A percentile compares a stretch with the other conserved stretches of the same genome.
phyloP scores from a whole-genome alignment of 768 basidiomycete species.

The Chlorophyllum brunneum region DNA sequence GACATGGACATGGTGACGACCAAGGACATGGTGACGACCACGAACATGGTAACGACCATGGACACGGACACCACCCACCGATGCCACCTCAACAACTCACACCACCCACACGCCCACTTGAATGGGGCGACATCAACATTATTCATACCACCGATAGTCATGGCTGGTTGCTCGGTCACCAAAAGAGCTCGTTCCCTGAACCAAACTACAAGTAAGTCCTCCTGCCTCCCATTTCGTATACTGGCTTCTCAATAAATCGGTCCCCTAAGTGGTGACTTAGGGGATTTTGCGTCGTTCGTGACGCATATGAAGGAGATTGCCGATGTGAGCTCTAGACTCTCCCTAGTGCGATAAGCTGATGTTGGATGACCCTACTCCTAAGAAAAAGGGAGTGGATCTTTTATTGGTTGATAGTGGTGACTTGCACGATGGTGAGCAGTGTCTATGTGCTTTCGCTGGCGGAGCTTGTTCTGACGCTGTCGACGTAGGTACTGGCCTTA shows the following conservation, averaged over 20 bases:
- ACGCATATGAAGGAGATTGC: slow-evolving; percentile 78
- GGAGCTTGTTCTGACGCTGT: not conserved
- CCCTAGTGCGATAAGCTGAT: not conserved
- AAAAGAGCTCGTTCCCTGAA: slow-evolving; percentile 67
- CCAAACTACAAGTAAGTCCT: slow-evolving; percentile 52
- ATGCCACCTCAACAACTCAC: slow-evolving; percentile 40
- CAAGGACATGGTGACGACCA: slow-evolving; percentile 17
- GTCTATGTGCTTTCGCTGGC: not conserved
- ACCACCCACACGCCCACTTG: slow-evolving; percentile 61
- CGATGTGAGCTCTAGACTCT: slow-evolving; percentile 27
- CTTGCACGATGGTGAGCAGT: slow-evolving; percentile 57
- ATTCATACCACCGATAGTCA: slow-evolving; percentile 85
- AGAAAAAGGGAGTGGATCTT: slow-evolving; percentile 75
- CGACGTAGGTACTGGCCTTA: slow-evolving; percentile 62
- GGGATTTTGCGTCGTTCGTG: slow-evolving; percentile 88
- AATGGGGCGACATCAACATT: slow-evolving; percentile 89
- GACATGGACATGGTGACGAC: not conserved
- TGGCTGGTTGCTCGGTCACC: slow-evolving; percentile 73
- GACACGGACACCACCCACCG: slow-evolving; percentile 31
- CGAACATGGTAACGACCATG: slow-evolving; percentile 24
- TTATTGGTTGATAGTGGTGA: slow-evolving; percentile 83
- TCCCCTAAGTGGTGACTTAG: slow-evolving; percentile 47
- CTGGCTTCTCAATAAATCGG: too few species aligned
- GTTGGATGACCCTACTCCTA: not conserved
- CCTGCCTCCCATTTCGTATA: not conserved